Base-by-base conservation (phyloP, 1,139 yeast species). In the Kazachstania sp. region DNA sequence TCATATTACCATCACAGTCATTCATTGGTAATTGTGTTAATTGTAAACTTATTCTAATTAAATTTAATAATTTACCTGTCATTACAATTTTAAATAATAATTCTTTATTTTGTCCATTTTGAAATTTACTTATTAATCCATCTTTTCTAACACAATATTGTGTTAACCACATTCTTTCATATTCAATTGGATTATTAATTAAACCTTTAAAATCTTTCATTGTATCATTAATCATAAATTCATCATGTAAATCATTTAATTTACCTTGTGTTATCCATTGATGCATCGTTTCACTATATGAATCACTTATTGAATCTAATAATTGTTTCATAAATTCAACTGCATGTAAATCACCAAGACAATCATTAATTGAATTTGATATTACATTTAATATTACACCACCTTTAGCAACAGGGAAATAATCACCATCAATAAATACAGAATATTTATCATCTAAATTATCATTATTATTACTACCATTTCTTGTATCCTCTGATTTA, bases 81-180 rank as follows among this genome's bases (percentile, higher is more conserved):
- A 81, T 71, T 28, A 92, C 68, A 1, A 92, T 74, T 60, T 85
- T 83, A 46, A 56, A 62, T 18, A 63, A 47, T 29, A 63, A 43
- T n/a, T 50, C 45, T 70, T 71, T 55, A 46, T 71, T 67, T 9
- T 71, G 44, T 70, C 71, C 56, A 45, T 71, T 67, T 8, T 71
- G 65, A 45, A 90, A 77, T 54, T 83, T 92, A 46, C 76, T 74
- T 2, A 94, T 79, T 20, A 88, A 60, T 0, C 94, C 95, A 58
- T 86, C 95, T 46, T 77, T 76, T 45, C 92, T 72, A 9, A 88
- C 72, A 11, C 86, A 77, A 62, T 78, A 92, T 49, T 87, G 78
- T 51, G 86, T 86, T 48, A 85, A 86, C 97, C 97, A 92, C 58
- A 84, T 82, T 50, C 83, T 81, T 55, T 88, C 95, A 50, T 80